Evolutionary conservation across 306 rosid genomes (phyloP).

Genomic region (Medicago lupulina): DNA sequence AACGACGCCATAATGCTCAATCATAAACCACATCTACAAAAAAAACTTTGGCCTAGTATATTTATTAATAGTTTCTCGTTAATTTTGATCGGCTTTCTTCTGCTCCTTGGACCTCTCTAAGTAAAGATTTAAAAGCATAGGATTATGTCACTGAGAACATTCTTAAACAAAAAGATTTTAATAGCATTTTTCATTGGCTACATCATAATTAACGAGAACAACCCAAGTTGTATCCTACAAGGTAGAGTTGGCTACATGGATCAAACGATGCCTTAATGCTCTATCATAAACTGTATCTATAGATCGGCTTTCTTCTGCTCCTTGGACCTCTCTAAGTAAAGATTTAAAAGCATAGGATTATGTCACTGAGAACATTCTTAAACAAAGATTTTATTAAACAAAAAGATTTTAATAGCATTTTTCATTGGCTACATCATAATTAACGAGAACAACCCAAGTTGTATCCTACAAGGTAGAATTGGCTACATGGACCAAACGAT

Average conservation of each 20-base stretch:
- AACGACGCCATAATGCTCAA: not conserved
- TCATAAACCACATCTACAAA: not conserved
- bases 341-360: not conserved
- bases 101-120: not conserved
- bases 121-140: not conserved
- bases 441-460: conserved; percentile 3
- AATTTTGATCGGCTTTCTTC: not conserved
- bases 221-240: not conserved
- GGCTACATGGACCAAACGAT: not conserved
- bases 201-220: conserved; percentile 7
- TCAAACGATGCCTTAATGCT: not conserved
- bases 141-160: conserved; percentile 4
- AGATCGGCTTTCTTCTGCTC: not conserved
- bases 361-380: conserved; percentile 7
- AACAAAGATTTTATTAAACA: no score
- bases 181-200: not conserved
- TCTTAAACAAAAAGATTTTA: conserved; percentile 22
- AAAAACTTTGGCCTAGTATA: not conserved
- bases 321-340: no score
- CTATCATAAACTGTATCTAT: no score
- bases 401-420: conserved; percentile 18
- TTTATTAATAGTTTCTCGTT: not conserved
- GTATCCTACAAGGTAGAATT: not conserved
- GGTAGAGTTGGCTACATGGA: not conserved
- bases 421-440: not conserved